phyloP scores from a whole-genome alignment of 2,329 filamentous ascomycete genomes.

The Colletotrichum tamarilloi region DNA sequence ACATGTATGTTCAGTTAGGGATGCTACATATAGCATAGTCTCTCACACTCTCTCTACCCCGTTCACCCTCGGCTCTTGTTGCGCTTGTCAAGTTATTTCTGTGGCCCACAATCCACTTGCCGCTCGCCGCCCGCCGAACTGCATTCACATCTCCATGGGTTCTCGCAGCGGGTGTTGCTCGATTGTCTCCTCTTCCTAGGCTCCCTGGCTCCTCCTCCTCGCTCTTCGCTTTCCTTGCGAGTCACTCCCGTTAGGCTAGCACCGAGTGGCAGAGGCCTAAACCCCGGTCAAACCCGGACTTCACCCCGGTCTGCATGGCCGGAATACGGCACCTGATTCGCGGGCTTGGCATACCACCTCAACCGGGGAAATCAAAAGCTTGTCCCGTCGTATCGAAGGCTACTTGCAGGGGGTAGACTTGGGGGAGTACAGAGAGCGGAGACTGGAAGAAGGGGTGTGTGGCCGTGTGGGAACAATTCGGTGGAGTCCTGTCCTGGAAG shows the following conservation, averaged over 20 bases:
- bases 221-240: too few species aligned
- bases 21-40: neutral
- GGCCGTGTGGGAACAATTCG: neutral
- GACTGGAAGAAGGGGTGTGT: neutral
- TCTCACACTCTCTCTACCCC: neutral
- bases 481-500: neutral
- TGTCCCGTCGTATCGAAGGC: conserved; percentile 30
- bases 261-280: neutral
- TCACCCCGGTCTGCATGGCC: conserved; percentile 1
- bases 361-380: conserved; percentile 31
- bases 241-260: neutral
- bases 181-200: neutral
- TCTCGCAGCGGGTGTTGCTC: neutral
- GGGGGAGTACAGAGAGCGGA: neutral
- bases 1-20: neutral
- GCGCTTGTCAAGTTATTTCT: neutral
- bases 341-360: conserved; percentile 26
- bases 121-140: conserved; percentile 12
- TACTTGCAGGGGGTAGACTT: neutral
- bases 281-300: conserved; percentile 9
- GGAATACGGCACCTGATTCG: conserved; percentile 28
- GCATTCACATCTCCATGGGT: neutral
- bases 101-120: conserved; percentile 22
- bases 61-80: conserved; percentile 1
- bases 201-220: neutral